Evolutionary conservation across 2,329 filamentous ascomycete genomes (phyloP), one percentile per base, ranked within the genome.

Genomic region (Torrubiella hemipterigena): DNA sequence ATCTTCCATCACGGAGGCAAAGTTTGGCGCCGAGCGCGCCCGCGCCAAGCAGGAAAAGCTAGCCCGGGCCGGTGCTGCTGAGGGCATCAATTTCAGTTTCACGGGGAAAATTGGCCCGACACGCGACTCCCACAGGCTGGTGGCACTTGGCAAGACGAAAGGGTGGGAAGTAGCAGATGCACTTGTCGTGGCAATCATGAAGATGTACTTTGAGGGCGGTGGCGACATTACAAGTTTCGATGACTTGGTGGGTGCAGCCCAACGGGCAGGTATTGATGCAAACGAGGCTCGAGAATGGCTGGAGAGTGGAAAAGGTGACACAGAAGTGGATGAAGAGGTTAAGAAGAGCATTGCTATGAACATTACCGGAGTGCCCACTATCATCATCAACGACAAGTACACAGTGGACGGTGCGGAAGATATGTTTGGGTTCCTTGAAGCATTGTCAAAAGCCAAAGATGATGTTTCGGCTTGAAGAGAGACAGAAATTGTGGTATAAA

Each of bases 331-430:
- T 47, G 43, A 42, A 23, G 68, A 77, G 45, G 72, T 73, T 6
- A 46, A 55, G 17, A 55, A 64, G 40, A 67, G 72, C 23, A 63
- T 65, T 42, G 51, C 49, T 7, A 61, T 67, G 45, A 58, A 58
- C 8, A 46, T 87, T 23, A 65, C 56, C 32, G 81, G 81, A 1
- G 83, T 91, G 38, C 82, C 83, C 6, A 73, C 81, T 50, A 87
- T 84, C 49, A 73, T 73, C 10, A 69, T 91, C 39, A 78, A 87
- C 45, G 76, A 63, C 2, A 62, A 60, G 42, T 78, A 74, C 51
- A 69, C 77, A 42, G 52, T 89, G 18, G 67, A 74, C 17, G 83
- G 82, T 2, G 82, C 81, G 2, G 76, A 86, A 55, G 80, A 85
- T 36, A 65, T 76, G 3, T 59, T 64, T 27, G 67, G 66, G 2